Evolutionary conservation across 805 yeast genomes (phyloP), one percentile per base, ranked within the genome.

Genomic region (Zygotorulaspora florentina): DNA sequence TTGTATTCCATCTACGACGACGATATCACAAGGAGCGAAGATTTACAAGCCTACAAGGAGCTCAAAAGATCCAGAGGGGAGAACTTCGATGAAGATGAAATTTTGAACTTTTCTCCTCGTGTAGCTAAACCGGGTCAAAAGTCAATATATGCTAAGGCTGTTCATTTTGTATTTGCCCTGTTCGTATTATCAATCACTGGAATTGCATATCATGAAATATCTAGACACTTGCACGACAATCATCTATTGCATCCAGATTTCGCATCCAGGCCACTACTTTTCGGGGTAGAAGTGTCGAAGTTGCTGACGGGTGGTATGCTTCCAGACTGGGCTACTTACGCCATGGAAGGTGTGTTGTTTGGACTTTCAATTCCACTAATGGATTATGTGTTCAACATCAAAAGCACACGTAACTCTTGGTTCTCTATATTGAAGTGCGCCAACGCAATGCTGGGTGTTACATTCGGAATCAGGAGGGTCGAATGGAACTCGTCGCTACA

Each of bases 401-500:
- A 51, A 29, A 41, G 43, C 26, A 42, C 48, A 16, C 46, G 35
- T 34, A 45, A 42, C 34, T 47, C 58, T 8, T 36, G 45, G 38
- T 40, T 55, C n/a, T 52, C 59, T 13, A 52, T 62, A 2, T 47
- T 61, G 20, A 57, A 52, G 39, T 51, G 53, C 45, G 51, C 52
- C 15, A 76, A 83, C 45, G 83, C 87, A 2, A 74, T 84, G 55
- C 66, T 85, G 35, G 95, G 95, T 2, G 76, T 85, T 29, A 74
- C 81, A 3, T 85, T 80, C 57, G 88, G 87, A 18, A 74, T 85
- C 28, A 74, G 86, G 54, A 80, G 78, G 52, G 70, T 82, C 31
- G 83, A 81, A 55, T 85, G 91, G 91, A 66, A 73, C 40, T 75
- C 84, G 0, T 73, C 81, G 15, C 65, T 80, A 35, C 89, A 85